A percentile compares a stretch with the other conserved stretches of the same genome.
Evolutionary conservation across 345 rosid genomes (phyloP).

Genomic region (Melastoma malabathricum): DNA sequence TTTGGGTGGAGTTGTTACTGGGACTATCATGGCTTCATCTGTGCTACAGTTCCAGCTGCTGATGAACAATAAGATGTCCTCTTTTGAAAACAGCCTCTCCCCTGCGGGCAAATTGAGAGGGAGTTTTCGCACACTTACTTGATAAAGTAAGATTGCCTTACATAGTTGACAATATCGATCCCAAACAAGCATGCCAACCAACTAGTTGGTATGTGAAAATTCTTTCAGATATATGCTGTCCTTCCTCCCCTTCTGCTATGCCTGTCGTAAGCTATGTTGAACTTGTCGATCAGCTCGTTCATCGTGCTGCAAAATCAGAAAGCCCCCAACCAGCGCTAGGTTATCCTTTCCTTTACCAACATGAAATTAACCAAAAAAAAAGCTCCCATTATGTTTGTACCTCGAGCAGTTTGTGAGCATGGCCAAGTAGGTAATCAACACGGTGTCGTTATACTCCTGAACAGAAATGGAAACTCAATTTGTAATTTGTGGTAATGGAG

Average conservation of each 20-base stretch:
- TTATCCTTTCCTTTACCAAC: not conserved
- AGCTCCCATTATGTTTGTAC: slow-evolving; percentile 17
- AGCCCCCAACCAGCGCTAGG: not conserved
- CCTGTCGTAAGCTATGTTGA: slow-evolving; percentile 92
- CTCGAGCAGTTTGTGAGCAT: slow-evolving; percentile 92
- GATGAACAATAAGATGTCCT: too few relatives aligned
- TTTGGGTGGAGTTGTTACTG: too few relatives aligned
- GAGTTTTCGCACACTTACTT: too few relatives aligned
- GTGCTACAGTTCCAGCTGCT: too few relatives aligned
- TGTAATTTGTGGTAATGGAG: not conserved
- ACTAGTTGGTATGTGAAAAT: not conserved
- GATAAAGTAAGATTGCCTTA: too few relatives aligned
- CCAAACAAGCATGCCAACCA: too few relatives aligned
- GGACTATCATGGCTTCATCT: too few relatives aligned
- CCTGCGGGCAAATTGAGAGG: too few relatives aligned
- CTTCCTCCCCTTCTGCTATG: slow-evolving; percentile 86
- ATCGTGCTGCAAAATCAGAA: slow-evolving; percentile 47
- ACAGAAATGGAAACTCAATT: not conserved
- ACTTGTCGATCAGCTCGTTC: slow-evolving; percentile 91
- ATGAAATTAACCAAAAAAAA: not conserved
- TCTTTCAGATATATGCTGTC: slow-evolving; percentile 54
- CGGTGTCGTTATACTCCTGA: slow-evolving; percentile 86
- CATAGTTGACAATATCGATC: too few relatives aligned
- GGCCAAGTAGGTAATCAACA: slow-evolving; percentile 76
- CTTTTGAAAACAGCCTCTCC: too few relatives aligned